phyloP scores from a whole-genome alignment of 805 yeast species.

The Ogataea allantospora region DNA sequence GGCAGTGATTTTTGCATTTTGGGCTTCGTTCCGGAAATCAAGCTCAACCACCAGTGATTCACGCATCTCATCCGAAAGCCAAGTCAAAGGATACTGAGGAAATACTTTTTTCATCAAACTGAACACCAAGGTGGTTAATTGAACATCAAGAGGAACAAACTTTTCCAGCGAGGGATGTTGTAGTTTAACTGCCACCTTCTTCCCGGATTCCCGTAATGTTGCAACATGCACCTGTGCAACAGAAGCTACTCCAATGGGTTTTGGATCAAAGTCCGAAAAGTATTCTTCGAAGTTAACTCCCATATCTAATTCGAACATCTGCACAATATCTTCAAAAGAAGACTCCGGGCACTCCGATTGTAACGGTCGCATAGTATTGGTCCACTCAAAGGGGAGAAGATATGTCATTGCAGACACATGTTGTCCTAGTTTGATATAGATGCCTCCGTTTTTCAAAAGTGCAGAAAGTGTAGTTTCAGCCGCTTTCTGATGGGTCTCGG shows the following conservation, averaged over 20 bases:
- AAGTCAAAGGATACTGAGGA: conserved; percentile 89
- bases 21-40: conserved; percentile 84
- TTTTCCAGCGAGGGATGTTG: conserved; percentile 88
- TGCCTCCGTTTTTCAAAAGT: conserved; percentile 82
- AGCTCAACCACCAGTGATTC: conserved; percentile 86
- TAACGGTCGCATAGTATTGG: conserved; percentile 86
- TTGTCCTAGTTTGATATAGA: conserved; percentile 92
- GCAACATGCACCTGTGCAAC: conserved; percentile 95
- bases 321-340: conserved; percentile 61
- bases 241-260: conserved; percentile 93
- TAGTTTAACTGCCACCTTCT: conserved; percentile 84
- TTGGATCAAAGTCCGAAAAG: conserved; percentile 62
- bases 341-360: conserved; percentile 90
- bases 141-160: conserved; percentile 88
- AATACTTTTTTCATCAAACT: conserved; percentile 70
- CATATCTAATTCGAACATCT: conserved; percentile 67
- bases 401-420: conserved; percentile 92
- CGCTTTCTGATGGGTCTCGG: conserved; percentile 68
- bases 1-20: conserved; percentile 70
- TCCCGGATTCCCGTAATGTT: conserved; percentile 49
- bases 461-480: conserved; percentile 80
- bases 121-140: conserved; percentile 75
- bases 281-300: conserved; percentile 58
- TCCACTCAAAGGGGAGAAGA: conserved; percentile 91
- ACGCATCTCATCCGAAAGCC: conserved; percentile 95